These are phyloP conservation scores for Phytophthora brassicae DNA, from an alignment of 352 stramenopile species.

Conservation along the genomic window DNA sequence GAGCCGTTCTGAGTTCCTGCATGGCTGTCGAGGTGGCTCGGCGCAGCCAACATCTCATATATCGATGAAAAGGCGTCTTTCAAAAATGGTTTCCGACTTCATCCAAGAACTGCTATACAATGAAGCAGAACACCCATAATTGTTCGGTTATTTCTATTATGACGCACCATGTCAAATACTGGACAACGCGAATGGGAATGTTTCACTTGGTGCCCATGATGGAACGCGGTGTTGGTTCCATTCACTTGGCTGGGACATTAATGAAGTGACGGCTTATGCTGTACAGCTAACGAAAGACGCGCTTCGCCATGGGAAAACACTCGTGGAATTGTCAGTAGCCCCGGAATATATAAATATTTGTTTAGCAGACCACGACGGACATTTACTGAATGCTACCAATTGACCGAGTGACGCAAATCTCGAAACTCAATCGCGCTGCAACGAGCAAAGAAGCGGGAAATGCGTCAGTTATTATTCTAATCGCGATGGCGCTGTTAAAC, in stretches of 20 bases:
- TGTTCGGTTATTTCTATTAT: slow-evolving; percentile 17
- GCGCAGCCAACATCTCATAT: background rate
- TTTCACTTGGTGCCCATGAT: slow-evolving; percentile 2
- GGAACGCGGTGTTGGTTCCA: slow-evolving; percentile 3
- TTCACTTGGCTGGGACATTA: background rate
- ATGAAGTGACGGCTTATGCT: background rate
- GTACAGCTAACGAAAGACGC: background rate
- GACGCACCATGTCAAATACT: slow-evolving; percentile 8
- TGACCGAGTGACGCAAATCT: background rate
- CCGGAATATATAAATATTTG: background rate
- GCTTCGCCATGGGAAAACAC: background rate
- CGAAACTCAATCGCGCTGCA: background rate
- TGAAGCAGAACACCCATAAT: slow-evolving; percentile 6
- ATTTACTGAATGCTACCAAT: background rate
- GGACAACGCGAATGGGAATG: slow-evolving; percentile 19
- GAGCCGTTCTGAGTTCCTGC: background rate
- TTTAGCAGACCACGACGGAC: background rate
- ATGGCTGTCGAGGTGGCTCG: background rate
- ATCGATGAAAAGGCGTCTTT: background rate
- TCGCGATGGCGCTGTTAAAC: no score
- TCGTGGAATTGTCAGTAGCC: background rate
- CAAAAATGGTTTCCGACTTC: background rate
- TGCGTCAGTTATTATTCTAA: no score
- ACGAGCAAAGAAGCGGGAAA: no score
- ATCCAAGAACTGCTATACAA: background rate